Evolutionary conservation across 495 filamentous ascomycete genomes (phyloP).

Genomic region (Aspergillus carlsbadensis): DNA sequence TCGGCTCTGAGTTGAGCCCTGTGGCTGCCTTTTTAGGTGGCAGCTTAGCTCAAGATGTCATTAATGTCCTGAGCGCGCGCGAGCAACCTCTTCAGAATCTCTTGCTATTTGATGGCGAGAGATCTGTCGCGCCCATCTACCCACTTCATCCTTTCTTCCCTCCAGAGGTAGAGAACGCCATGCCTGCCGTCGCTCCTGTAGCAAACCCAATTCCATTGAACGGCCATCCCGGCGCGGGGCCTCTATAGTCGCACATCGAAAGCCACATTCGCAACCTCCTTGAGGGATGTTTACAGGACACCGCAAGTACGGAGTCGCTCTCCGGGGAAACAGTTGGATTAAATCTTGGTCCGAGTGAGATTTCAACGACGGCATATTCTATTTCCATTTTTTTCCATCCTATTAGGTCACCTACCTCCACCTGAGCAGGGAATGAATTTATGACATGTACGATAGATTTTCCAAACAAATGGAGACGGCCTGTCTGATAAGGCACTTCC

Average conservation of each 20-base stretch:
- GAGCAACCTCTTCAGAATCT: conserved; percentile 97
- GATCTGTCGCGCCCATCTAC: conserved; percentile 73
- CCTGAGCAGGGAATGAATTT: neutral
- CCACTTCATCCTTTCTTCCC: conserved; percentile 72
- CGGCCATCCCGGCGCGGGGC: conserved; percentile 9
- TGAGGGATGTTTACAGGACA: neutral
- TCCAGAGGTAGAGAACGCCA: conserved; percentile 28
- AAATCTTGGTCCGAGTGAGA: neutral
- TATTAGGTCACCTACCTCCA: neutral
- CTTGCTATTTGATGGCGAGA: conserved; percentile 85
- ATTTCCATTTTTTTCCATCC: neutral
- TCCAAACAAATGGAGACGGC: neutral
- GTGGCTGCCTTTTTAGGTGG: conserved; percentile 89
- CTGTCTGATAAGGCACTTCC: neutral
- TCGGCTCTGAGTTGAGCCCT: conserved; percentile 78
- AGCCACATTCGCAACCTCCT: neutral
- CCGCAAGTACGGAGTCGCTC: neutral
- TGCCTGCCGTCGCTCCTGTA: conserved; percentile 30
- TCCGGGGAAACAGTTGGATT: neutral
- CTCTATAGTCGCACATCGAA: neutral
- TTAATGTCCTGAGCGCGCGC: conserved; percentile 85
- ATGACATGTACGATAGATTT: conserved; percentile 23
- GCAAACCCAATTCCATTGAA: conserved; percentile 31
- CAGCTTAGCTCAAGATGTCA: conserved; percentile 90
- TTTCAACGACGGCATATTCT: neutral